Evolutionary conservation across 2,329 filamentous ascomycete species (phyloP).

Genomic region (Ceratocystis huliohia): DNA sequence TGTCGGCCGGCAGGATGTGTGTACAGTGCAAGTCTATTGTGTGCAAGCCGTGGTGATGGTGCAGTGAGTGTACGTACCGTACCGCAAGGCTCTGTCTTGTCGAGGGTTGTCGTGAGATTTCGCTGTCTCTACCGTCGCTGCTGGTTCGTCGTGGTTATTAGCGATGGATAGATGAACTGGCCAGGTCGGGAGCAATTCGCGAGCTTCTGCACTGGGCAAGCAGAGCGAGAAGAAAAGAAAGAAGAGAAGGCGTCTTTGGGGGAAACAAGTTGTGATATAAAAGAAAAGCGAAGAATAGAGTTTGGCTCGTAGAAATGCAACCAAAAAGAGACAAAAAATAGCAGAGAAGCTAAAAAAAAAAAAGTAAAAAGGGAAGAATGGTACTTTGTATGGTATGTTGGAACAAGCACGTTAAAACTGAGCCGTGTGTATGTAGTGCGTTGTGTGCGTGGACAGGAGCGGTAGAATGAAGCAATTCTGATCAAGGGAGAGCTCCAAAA

Average conservation of each 20-base stretch:
- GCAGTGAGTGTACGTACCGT: no score
- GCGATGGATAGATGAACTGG: no score
- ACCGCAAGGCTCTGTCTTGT: no score
- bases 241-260: background rate
- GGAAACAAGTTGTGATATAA: background rate
- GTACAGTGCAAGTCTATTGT: background rate
- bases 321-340: background rate
- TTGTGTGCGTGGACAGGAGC: background rate
- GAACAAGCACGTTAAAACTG: slow-evolving; percentile 12
- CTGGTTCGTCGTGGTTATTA: no score
- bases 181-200: background rate
- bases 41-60: no score
- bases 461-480: background rate
- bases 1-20: background rate
- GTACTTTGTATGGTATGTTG: slow-evolving; percentile 21
- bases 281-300: background rate
- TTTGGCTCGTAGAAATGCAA: slow-evolving; percentile 14
- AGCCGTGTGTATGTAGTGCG: background rate
- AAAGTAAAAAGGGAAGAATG: slow-evolving; percentile 15
- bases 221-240: background rate
- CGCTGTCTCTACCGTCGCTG: no score
- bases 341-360: slow-evolving; percentile 3
- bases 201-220: background rate
- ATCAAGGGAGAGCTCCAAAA: background rate
- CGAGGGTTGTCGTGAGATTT: no score